These are phyloP conservation scores for Ceratocystiopsis sp. DNA, from an alignment of 2,329 filamentous ascomycete species.

Conservation along the genomic window DNA sequence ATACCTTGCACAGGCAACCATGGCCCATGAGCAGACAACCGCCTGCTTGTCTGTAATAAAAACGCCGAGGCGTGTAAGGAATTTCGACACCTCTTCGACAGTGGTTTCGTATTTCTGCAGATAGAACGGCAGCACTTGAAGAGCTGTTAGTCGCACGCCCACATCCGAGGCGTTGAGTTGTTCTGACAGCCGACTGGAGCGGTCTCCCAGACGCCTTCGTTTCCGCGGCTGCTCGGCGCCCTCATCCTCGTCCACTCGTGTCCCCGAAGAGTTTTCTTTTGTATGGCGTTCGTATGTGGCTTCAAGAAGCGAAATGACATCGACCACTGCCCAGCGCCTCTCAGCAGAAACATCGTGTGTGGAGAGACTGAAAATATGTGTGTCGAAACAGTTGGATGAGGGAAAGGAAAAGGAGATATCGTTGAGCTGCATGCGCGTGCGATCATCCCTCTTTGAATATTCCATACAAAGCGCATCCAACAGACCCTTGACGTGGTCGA, in stretches of 20 bases:
- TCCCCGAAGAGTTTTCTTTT: no score
- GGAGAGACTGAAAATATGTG: constrained; percentile 35
- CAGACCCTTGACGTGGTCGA: constrained; percentile 43
- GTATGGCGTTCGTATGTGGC: constrained; percentile 21
- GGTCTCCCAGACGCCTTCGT: constrained; percentile 26
- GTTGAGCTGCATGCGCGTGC: constrained; percentile 59
- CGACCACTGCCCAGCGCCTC: constrained; percentile 41
- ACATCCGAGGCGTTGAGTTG: constrained; percentile 28
- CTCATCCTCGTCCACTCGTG: neutral
- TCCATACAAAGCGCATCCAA: constrained; percentile 58
- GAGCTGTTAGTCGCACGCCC: constrained; percentile 29
- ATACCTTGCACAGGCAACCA: constrained; percentile 67
- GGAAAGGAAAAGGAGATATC: constrained; percentile 47
- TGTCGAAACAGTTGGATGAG: constrained; percentile 26
- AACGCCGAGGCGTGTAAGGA: constrained; percentile 40
- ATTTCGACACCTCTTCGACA: constrained; percentile 32
- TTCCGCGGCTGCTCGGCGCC: constrained; percentile 33
- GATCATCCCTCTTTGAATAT: constrained; percentile 55
- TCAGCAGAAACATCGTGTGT: constrained; percentile 37
- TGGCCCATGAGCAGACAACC: constrained; percentile 58
- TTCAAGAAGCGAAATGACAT: constrained; percentile 42
- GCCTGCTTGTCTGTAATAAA: constrained; percentile 54
- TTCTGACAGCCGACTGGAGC: constrained; percentile 28
- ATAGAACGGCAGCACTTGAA: constrained; percentile 43
- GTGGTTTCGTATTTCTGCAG: constrained; percentile 27